Percentiles rank a stretch among this genome's conserved stretches.
phyloP scores from a whole-genome alignment of 371 early-diverging fungal species.

The Funneliformis caledonium region DNA sequence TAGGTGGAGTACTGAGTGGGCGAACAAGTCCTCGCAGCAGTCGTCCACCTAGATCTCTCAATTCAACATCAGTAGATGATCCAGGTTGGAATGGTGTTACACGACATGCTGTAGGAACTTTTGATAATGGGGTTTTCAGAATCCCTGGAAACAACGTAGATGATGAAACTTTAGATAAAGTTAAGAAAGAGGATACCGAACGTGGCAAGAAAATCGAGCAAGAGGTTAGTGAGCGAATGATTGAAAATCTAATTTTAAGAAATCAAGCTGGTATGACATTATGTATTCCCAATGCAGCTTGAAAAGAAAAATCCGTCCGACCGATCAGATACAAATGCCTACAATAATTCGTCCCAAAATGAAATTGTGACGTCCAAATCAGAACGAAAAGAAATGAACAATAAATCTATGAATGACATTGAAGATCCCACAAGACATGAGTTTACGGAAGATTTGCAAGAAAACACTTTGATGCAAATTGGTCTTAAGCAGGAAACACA shows the following conservation, averaged over 20 bases:
- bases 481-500: background rate
- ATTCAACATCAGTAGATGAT: conserved; percentile 16
- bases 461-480: background rate
- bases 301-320: conserved; percentile 24
- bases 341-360: conserved; percentile 1
- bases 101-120: conserved; percentile 47
- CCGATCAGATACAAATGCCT: background rate
- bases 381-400: background rate
- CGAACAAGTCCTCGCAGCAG: conserved; percentile 28
- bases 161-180: conserved; percentile 33
- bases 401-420: background rate
- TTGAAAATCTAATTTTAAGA: background rate
- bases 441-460: conserved; percentile 1
- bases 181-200: conserved; percentile 22
- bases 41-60: conserved; percentile 22
- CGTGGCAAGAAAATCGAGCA: conserved; percentile 17
- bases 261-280: conserved; percentile 2
- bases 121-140: conserved; percentile 68
- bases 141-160: conserved; percentile 41
- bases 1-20: conserved; percentile 28
- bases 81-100: conserved; percentile 46
- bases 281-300: conserved; percentile 9
- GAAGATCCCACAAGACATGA: background rate
- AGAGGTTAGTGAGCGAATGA: conserved; percentile 8
- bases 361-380: background rate